phyloP scores from a whole-genome alignment of 495 filamentous ascomycete genomes.

The Penicillium mononematosum region DNA sequence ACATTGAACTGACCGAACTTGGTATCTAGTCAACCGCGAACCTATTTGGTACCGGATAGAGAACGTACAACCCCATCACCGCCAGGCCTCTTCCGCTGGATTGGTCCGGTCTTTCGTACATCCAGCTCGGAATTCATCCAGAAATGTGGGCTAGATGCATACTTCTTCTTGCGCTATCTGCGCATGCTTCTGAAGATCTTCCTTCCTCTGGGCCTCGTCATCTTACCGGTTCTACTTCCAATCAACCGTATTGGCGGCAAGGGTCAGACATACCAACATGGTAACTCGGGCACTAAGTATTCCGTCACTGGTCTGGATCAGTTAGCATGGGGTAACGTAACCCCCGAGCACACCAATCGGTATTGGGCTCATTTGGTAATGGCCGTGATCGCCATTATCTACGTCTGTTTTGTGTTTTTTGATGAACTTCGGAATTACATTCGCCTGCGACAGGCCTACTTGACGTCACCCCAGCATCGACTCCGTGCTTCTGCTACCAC shows the following conservation, averaged over 20 bases:
- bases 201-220: conserved; percentile 70
- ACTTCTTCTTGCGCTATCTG: conserved; percentile 95
- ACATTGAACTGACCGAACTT: conserved; percentile 11
- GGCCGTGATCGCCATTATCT: conserved; percentile 75
- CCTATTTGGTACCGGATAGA: conserved; percentile 85
- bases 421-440: conserved; percentile 87
- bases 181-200: conserved; percentile 94
- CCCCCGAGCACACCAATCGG: conserved; percentile 61
- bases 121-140: conserved; percentile 85
- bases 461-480: conserved; percentile 94
- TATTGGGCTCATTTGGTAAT: conserved; percentile 90
- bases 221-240: conserved; percentile 84
- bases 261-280: conserved; percentile 52
- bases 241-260: conserved; percentile 76
- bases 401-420: conserved; percentile 87
- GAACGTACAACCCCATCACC: conserved; percentile 75
- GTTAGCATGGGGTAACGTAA: conserved; percentile 90
- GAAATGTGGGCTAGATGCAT: conserved; percentile 94
- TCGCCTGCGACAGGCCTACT: conserved; percentile 86
- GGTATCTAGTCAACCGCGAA: conserved; percentile 69
- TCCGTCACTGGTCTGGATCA: conserved; percentile 72
- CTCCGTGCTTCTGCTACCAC: conserved; percentile 95
- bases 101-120: conserved; percentile 70
- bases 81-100: conserved; percentile 65
- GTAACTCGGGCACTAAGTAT: conserved; percentile 35